Evolutionary conservation across 1,284 basidiomycete genomes (phyloP).

Genomic region (Ceratobasidium sp.): DNA sequence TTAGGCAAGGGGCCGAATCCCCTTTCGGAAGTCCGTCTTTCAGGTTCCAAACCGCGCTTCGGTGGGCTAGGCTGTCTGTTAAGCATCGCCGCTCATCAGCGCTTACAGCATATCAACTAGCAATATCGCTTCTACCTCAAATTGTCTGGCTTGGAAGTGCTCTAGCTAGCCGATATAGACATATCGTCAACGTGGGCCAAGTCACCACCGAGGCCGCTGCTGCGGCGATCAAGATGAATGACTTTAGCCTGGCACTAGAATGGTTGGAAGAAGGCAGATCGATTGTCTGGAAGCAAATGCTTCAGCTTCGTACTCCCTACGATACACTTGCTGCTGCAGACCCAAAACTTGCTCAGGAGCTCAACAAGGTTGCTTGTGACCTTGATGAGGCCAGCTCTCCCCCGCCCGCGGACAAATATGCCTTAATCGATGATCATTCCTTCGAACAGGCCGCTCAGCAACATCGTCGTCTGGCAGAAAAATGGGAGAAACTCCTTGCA

Average conservation of each 20-base stretch:
- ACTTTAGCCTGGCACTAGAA: neutral
- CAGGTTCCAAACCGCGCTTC: no score
- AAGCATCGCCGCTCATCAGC: no score
- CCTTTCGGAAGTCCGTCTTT: no score
- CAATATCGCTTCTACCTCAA: neutral
- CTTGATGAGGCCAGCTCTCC: neutral
- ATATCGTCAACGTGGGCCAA: neutral
- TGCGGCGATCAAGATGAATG: neutral
- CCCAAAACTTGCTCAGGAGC: neutral
- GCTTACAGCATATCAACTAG: neutral
- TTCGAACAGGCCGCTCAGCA: no score
- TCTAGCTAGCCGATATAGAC: neutral
- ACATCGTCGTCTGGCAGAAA: neutral
- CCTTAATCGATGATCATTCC: no score
- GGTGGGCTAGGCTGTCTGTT: neutral
- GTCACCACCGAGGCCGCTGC: neutral
- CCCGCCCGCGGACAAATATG: no score
- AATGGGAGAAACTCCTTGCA: neutral
- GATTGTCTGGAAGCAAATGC: conserved; percentile 7
- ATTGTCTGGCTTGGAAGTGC: conserved; percentile 18
- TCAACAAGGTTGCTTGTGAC: neutral
- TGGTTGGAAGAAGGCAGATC: conserved; percentile 16
- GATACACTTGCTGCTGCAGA: neutral
- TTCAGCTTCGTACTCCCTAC: conserved; percentile 8
- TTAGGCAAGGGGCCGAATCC: no score